Evolutionary conservation across 2,329 filamentous ascomycete genomes (phyloP), one percentile per base, ranked within the genome.

Genomic region (Ophiostoma sp.): DNA sequence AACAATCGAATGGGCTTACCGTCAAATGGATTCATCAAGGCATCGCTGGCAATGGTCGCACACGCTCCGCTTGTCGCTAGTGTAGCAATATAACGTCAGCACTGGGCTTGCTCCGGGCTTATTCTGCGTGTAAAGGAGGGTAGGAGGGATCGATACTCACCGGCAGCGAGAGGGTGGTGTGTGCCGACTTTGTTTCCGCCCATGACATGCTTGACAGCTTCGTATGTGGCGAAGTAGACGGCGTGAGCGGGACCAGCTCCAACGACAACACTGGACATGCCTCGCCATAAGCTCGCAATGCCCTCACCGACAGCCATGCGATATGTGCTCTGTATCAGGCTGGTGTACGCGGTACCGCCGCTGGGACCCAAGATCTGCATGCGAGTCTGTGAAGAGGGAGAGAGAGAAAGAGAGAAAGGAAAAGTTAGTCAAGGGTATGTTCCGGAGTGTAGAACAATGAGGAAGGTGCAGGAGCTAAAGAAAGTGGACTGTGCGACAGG

Each of bases 1-100:
- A 22, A 22, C 6, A n/a, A 8, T 9, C 3, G 6, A 4, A 42
- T 15, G 42, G 19, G 31, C 89, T 79, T 88, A 97, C 94, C 94
- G 84, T 99, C 96, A 81, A 99, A 99, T 28, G 96, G 96, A 81
- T 98, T 99, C 96, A 99, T 99, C 77, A 99, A 90, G 72, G 96
- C 96, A 85, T 99, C 96, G 82, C 95, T 98, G 48, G 95, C 93
- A 81, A 98, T 98, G 8, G 96, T 98, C 76, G 96, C 96, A 78
- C 93, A 93, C 75, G 96, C 95, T 83, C 96, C 96, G 80, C 94
- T 97, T 76, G 94, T 92, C 75, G 94, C 96, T 97, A 80, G 72
- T 64, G 39, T 25, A 57, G 73, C 1, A 22, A 28, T 17, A 70
- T 36, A 69, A 52, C 71, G 72, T 61, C 71, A 57, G 19, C 12